phyloP scores from a whole-genome alignment of 2,329 filamentous ascomycete genomes.

The Furcasterigmium furcatum region DNA sequence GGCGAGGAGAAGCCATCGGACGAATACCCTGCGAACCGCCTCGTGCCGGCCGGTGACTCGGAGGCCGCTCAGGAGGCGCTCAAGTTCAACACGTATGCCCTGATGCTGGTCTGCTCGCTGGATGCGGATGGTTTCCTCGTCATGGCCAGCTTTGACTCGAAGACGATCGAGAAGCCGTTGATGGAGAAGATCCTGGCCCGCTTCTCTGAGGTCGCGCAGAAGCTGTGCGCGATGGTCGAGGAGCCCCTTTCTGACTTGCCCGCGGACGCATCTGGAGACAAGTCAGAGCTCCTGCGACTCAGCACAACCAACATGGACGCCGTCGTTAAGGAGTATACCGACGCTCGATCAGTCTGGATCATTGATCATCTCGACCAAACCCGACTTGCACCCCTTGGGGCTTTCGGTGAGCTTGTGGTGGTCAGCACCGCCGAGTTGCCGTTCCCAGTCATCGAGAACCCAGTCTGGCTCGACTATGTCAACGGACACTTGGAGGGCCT shows the following conservation, averaged over 20 bases:
- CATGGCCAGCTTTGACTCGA: constrained; percentile 64
- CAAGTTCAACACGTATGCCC: constrained; percentile 56
- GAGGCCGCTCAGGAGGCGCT: constrained; percentile 59
- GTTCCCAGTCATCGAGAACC: constrained; percentile 19
- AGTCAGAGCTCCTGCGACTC: constrained; percentile 23
- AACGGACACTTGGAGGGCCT: constrained; percentile 4
- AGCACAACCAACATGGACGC: constrained; percentile 17
- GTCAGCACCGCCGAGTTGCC: constrained; percentile 21
- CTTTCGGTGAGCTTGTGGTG: constrained; percentile 41
- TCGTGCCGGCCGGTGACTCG: constrained; percentile 51
- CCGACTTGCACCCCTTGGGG: constrained; percentile 34
- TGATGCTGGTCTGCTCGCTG: constrained; percentile 64
- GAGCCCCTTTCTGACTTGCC: constrained; percentile 27
- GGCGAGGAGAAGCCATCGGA: constrained; percentile 14
- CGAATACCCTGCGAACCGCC: constrained; percentile 40
- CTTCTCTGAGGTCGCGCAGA: constrained; percentile 45
- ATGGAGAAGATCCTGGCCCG: constrained; percentile 52
- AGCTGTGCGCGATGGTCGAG: constrained; percentile 39
- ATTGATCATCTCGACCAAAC: constrained; percentile 30
- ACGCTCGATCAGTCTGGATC: constrained; percentile 31
- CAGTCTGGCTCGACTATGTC: constrained; percentile 21
- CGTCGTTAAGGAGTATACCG: constrained; percentile 18
- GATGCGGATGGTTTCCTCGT: constrained; percentile 49
- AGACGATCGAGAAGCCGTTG: constrained; percentile 46
- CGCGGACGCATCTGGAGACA: constrained; percentile 28